These are phyloP conservation scores for Colletotrichum somersetense DNA, from an alignment of 2,329 filamentous ascomycete species.

Conservation along the genomic window DNA sequence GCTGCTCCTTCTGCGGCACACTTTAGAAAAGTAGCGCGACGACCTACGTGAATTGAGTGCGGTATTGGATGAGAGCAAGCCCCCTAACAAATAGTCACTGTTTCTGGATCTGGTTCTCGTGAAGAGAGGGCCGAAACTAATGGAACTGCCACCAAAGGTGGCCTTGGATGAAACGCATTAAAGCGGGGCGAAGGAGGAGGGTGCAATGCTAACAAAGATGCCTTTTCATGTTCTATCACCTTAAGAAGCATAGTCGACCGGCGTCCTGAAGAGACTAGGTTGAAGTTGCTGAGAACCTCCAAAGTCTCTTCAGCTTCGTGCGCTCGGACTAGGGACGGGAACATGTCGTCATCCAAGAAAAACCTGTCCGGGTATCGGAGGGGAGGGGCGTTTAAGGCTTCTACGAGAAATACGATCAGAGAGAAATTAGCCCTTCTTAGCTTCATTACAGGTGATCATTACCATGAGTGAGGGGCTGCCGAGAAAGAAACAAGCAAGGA, in stretches of 20 bases:
- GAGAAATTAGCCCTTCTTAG: too few species aligned
- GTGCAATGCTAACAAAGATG: too few species aligned
- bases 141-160: background rate
- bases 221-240: too few species aligned
- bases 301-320: background rate
- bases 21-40: background rate
- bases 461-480: background rate
- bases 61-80: background rate
- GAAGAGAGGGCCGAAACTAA: background rate
- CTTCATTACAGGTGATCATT: too few species aligned
- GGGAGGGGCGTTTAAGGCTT: too few species aligned
- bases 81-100: background rate
- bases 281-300: background rate
- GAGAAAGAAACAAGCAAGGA: too few species aligned
- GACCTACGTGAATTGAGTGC: background rate
- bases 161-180: background rate
- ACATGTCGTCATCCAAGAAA: conserved; percentile 45
- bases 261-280: background rate
- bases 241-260: background rate
- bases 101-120: background rate
- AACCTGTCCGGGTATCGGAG: conserved; percentile 54
- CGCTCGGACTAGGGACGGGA: conserved; percentile 35
- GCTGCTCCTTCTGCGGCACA: too few species aligned
- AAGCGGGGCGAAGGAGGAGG: background rate
- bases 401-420: too few species aligned